Conservation (phyloP, 2,329 filamentous ascomycete genomes). For the Colletotrichum musae region DNA sequence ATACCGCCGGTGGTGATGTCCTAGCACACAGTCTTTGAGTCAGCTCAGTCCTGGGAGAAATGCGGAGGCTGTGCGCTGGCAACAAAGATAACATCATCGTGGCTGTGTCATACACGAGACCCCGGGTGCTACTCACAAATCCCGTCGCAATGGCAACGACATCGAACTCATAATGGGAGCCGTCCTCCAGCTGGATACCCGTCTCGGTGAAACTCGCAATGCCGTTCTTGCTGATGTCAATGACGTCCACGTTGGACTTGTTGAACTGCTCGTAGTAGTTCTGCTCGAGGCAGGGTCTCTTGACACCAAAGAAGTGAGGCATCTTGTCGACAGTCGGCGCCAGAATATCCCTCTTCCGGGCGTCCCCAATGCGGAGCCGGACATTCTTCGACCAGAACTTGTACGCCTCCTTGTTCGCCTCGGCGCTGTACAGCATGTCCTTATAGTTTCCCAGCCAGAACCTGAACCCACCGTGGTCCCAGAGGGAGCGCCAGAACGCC, state of each 20-base stretch:
- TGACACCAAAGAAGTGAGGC: slow-evolving; percentile 69
- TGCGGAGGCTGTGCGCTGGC: background rate
- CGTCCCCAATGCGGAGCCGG: slow-evolving; percentile 64
- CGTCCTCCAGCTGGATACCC: slow-evolving; percentile 57
- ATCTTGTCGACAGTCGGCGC: slow-evolving; percentile 61
- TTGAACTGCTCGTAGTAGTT: slow-evolving; percentile 65
- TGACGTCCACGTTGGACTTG: slow-evolving; percentile 56
- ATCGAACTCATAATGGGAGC: slow-evolving; percentile 59
- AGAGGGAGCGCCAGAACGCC: slow-evolving; percentile 63
- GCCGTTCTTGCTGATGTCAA: slow-evolving; percentile 57
- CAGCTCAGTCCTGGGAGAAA: background rate
- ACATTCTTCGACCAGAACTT: slow-evolving; percentile 69
- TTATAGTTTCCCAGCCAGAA: slow-evolving; percentile 69
- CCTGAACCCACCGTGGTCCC: slow-evolving; percentile 67
- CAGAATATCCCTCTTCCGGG: slow-evolving; percentile 63
- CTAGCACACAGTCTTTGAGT: background rate
- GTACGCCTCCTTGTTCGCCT: slow-evolving; percentile 68
- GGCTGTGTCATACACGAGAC: background rate
- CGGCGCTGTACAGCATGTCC: slow-evolving; percentile 61
- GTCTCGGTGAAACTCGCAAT: slow-evolving; percentile 59
- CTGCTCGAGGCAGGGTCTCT: slow-evolving; percentile 61
- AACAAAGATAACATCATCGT: background rate
- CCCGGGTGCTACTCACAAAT: slow-evolving; percentile 53
- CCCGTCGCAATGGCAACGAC: slow-evolving; percentile 62
- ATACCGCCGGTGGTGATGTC: slow-evolving; percentile 50